These are phyloP conservation scores for Claviceps pazoutovae DNA, from an alignment of 2,329 filamentous ascomycete genomes.

Conservation along the genomic window DNA sequence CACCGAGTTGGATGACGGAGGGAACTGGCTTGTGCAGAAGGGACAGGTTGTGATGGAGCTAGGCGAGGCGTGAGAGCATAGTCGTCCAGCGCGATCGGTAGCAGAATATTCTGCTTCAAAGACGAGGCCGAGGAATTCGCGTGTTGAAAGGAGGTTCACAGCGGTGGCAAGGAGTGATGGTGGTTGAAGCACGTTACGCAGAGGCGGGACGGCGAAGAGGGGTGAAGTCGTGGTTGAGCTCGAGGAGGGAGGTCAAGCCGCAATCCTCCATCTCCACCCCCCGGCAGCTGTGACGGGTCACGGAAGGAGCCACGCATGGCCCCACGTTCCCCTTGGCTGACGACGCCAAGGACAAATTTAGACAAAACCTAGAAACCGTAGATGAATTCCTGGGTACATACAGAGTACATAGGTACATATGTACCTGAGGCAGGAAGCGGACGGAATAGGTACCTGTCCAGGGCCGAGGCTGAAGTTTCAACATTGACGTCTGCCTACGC, in stretches of 20 bases:
- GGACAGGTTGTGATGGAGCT: background rate
- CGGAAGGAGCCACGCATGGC: background rate
- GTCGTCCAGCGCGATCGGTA: background rate
- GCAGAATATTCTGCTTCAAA: background rate
- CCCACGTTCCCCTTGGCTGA: background rate
- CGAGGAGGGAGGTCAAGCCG: background rate
- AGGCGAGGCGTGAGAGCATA: conserved; percentile 2
- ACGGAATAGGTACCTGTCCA: too few species aligned
- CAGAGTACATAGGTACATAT: too few species aligned
- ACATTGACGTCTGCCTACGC: too few species aligned
- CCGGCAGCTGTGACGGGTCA: background rate
- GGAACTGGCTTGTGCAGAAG: background rate
- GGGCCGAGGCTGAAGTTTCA: too few species aligned
- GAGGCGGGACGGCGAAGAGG: background rate
- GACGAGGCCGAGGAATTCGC: too few species aligned
- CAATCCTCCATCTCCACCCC: background rate
- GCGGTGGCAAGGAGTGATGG: background rate
- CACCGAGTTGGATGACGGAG: background rate
- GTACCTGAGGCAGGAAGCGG: too few species aligned
- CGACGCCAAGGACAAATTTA: background rate
- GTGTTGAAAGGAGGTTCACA: too few species aligned
- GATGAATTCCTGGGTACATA: too few species aligned
- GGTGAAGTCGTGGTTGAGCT: background rate
- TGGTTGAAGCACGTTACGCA: background rate
- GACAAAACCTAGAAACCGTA: too few species aligned